Percentiles rank a stretch among this genome's conserved stretches.
Conservation (phyloP, 2,329 filamentous ascomycete species). For the Paraphaeosphaeria sporulosa region DNA sequence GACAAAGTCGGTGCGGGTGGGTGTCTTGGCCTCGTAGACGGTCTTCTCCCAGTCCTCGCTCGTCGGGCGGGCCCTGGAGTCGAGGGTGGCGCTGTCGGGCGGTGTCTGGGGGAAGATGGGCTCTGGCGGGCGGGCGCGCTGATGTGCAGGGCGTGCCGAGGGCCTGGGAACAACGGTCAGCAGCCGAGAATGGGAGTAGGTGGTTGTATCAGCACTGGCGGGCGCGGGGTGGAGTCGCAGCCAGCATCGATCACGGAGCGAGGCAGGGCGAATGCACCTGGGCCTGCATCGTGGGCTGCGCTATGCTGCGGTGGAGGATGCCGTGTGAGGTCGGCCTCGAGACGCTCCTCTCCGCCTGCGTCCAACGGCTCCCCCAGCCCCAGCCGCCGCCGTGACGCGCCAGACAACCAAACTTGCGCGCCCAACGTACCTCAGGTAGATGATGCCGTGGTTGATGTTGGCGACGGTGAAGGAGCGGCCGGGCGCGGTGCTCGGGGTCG, state of each 20-base stretch:
- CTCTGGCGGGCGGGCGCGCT: constrained; percentile 43
- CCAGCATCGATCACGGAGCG: too few relatives aligned
- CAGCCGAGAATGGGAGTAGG: background rate
- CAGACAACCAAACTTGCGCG: background rate
- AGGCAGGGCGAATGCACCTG: background rate
- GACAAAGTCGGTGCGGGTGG: constrained; percentile 35
- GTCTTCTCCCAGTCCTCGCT: constrained; percentile 50
- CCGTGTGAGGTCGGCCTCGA: background rate
- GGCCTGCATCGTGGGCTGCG: background rate
- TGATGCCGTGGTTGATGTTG: constrained; percentile 57
- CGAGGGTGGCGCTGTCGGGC: constrained; percentile 46
- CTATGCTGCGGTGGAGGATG: background rate
- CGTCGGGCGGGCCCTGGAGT: constrained; percentile 34
- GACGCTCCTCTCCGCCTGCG: background rate
- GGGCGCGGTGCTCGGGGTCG: constrained; percentile 33
- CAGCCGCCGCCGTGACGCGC: constrained; percentile 1
- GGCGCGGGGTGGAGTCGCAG: background rate
- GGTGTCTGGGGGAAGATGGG: constrained; percentile 50
- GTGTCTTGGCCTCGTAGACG: constrained; percentile 44
- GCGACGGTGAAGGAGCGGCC: constrained; percentile 56
- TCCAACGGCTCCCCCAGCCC: background rate
- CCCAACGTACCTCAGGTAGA: constrained; percentile 54
- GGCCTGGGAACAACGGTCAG: constrained; percentile 40
- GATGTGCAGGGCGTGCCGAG: constrained; percentile 45
- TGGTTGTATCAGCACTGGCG: background rate